These are phyloP conservation scores for Zarea fungicola DNA, from an alignment of 2,329 filamentous ascomycete species.

Conservation along the genomic window DNA sequence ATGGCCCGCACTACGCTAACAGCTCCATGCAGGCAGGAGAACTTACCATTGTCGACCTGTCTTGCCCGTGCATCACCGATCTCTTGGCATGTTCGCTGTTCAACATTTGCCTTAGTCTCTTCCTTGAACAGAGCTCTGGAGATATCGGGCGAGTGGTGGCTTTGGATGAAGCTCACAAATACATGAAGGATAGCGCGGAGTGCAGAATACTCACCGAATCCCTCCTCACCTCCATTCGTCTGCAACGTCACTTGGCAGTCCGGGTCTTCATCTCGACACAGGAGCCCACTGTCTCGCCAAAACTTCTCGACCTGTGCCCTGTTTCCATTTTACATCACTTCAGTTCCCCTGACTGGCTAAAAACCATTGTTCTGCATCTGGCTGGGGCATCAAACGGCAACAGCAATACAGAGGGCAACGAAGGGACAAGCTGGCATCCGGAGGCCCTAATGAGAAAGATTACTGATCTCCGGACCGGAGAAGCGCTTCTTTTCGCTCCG, in stretches of 20 bases:
- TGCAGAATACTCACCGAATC: slow-evolving; percentile 54
- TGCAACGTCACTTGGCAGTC: slow-evolving; percentile 64
- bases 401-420: too few relatives aligned
- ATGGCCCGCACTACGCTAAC: neutral
- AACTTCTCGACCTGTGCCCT: slow-evolving; percentile 65
- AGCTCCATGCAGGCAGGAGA: slow-evolving; percentile 22
- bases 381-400: neutral
- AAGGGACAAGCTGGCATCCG: neutral
- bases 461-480: slow-evolving; percentile 26
- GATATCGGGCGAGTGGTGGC: slow-evolving; percentile 56
- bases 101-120: slow-evolving; percentile 63
- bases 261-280: slow-evolving; percentile 71
- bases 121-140: slow-evolving; percentile 48
- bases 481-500: slow-evolving; percentile 37
- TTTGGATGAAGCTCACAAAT: slow-evolving; percentile 76
- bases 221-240: slow-evolving; percentile 58
- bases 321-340: slow-evolving; percentile 71
- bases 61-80: slow-evolving; percentile 63
- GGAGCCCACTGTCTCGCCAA: slow-evolving; percentile 65
- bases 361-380: slow-evolving; percentile 18
- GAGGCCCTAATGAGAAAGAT: neutral
- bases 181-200: slow-evolving; percentile 53
- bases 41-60: slow-evolving; percentile 57
- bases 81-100: slow-evolving; percentile 67
- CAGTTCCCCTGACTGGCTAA: slow-evolving; percentile 59